phyloP scores from a whole-genome alignment of 1,284 basidiomycete genomes.

The Apiotrichum siamense region DNA sequence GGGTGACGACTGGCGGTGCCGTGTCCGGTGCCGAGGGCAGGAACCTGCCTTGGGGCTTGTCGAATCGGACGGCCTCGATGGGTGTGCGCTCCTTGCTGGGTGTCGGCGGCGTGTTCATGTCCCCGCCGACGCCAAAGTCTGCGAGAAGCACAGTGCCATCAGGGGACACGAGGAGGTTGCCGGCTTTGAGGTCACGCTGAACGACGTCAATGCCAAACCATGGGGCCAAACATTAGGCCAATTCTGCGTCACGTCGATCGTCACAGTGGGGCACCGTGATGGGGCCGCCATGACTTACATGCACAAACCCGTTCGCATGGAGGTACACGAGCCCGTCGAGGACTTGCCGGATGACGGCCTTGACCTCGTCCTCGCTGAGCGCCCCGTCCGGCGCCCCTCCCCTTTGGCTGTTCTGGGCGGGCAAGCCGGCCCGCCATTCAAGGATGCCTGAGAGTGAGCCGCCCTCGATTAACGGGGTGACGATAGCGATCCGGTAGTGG shows the following conservation, averaged over 20 bases:
- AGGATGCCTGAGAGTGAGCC: conserved; percentile 39
- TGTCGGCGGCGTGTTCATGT: conserved; percentile 25
- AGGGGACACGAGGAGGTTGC: conserved; percentile 82
- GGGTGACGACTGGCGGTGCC: conserved; percentile 9
- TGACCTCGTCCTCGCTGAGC: conserved; percentile 40
- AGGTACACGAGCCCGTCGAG: conserved; percentile 78
- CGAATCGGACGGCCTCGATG: conserved; percentile 28
- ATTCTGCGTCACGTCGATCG: too few species aligned
- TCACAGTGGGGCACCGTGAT: not conserved
- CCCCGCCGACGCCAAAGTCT: conserved; percentile 75
- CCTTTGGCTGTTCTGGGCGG: not conserved
- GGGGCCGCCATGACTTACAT: conserved; percentile 47
- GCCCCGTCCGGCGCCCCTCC: not conserved
- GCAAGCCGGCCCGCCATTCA: conserved; percentile 28
- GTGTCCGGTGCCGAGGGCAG: conserved; percentile 4
- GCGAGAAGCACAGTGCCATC: conserved; percentile 74
- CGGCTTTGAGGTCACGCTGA: conserved; percentile 55
- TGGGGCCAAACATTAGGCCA: not conserved
- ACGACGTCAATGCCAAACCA: not conserved
- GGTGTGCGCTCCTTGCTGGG: conserved; percentile 13
- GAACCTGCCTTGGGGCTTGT: conserved; percentile 8
- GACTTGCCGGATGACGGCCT: conserved; percentile 64
- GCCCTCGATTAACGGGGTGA: conserved; percentile 37
- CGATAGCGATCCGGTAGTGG: conserved; percentile 34
- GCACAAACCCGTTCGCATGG: conserved; percentile 83